phyloP scores from a whole-genome alignment of 1,284 basidiomycete species.

The Cronartium quercuum region DNA sequence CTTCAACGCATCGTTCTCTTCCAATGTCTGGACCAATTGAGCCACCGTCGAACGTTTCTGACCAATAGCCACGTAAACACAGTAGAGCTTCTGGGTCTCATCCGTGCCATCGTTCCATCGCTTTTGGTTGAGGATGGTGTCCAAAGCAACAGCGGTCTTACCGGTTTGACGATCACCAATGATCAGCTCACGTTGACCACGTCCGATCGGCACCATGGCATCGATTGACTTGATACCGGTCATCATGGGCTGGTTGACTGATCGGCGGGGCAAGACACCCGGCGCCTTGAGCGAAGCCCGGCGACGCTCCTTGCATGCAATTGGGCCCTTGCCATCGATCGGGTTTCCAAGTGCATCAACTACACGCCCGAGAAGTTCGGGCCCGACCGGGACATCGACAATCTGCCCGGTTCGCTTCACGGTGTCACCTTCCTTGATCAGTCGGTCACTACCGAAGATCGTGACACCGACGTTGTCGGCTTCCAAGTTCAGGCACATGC shows the following conservation, averaged over 20 bases:
- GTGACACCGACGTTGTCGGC: conserved; percentile 99
- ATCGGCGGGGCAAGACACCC: conserved; percentile 96
- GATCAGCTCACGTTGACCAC: conserved; percentile 99
- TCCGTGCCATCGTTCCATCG: conserved; percentile 97
- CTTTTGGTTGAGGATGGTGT: conserved; percentile 99
- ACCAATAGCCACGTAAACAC: conserved; percentile 97
- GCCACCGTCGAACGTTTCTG: conserved; percentile 99
- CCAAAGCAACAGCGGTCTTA: conserved; percentile 97
- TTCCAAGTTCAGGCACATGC: conserved; percentile 99
- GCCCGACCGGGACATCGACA: conserved; percentile 98
- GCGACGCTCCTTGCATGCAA: conserved; percentile 82
- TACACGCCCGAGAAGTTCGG: conserved; percentile 91
- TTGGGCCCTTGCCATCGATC: conserved; percentile 98
- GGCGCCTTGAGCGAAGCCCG: conserved; percentile 97
- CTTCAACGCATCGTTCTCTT: conserved; percentile 99
- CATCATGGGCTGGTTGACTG: conserved; percentile 99
- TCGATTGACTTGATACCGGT: conserved; percentile 99
- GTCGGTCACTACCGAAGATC: conserved; percentile 99
- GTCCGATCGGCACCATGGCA: conserved; percentile 99
- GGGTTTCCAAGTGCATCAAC: conserved; percentile 99
- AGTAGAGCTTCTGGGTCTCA: conserved; percentile 97
- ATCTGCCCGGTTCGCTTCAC: conserved; percentile 99
- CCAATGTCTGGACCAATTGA: conserved; percentile 97
- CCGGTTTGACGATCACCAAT: conserved; percentile 99
- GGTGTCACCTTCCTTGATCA: conserved; percentile 99